These are phyloP conservation scores for Aspergillus spinulosporus DNA, from an alignment of 2,329 filamentous ascomycete genomes.

Conservation along the genomic window DNA sequence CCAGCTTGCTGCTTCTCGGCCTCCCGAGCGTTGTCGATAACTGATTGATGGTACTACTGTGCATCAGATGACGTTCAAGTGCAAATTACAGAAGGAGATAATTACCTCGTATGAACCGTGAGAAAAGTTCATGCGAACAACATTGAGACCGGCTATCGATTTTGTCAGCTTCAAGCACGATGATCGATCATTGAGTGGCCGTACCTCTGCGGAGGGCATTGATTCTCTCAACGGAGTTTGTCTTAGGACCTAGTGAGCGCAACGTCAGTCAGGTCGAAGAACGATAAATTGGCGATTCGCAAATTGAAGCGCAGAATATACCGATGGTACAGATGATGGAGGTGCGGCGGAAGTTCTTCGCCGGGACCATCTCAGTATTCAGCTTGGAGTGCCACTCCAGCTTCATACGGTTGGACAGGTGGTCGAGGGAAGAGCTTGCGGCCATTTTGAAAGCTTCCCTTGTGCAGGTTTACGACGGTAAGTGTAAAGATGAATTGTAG, in stretches of 20 bases:
- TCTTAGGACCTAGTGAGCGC: constrained; percentile 73
- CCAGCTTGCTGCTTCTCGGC: constrained; percentile 77
- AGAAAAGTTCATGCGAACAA: constrained; percentile 99
- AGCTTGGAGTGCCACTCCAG: constrained; percentile 73
- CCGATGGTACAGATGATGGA: constrained; percentile 99
- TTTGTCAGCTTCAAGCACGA: constrained; percentile 18
- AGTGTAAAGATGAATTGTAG: not conserved
- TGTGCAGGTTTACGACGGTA: constrained; percentile 4
- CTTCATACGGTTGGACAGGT: constrained; percentile 75
- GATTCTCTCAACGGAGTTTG: constrained; percentile 95
- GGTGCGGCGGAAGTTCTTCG: constrained; percentile 89
- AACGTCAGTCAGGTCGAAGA: constrained; percentile 24
- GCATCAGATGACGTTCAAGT: not conserved
- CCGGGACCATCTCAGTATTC: constrained; percentile 83
- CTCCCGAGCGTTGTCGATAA: constrained; percentile 91
- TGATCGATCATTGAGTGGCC: constrained; percentile 15
- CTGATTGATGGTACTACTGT: constrained; percentile 84
- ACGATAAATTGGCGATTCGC: not conserved
- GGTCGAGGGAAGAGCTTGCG: constrained; percentile 79
- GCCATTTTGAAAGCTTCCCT: constrained; percentile 51
- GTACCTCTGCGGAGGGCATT: constrained; percentile 78
- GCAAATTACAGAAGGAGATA: not conserved
- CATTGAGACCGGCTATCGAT: constrained; percentile 76
- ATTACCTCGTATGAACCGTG: constrained; percentile 78
- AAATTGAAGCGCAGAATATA: constrained; percentile 39